Evolutionary conservation across 495 filamentous ascomycete species (phyloP).

Genomic region (Bacidia rubella): DNA sequence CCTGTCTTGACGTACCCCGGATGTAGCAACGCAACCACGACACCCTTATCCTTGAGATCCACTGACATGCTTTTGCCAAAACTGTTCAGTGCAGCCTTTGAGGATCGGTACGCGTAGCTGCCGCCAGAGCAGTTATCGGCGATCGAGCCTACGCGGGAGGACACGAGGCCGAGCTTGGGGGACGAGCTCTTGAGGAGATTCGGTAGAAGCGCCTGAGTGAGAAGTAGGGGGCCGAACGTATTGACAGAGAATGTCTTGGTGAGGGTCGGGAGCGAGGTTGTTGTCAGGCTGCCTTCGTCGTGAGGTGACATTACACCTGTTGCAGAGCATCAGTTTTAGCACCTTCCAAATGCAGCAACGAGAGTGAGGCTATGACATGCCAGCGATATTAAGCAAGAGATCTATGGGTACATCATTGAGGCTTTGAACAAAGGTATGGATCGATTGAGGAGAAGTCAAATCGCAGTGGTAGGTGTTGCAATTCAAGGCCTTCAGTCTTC

Average conservation of each 20-base stretch:
- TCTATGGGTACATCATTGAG: too few species aligned
- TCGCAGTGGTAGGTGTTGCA: too few species aligned
- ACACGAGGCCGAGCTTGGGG: slow-evolving; percentile 17
- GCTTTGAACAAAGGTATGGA: too few species aligned
- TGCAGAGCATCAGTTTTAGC: slow-evolving; percentile 21
- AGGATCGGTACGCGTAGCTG: slow-evolving; percentile 48
- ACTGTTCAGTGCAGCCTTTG: slow-evolving; percentile 37
- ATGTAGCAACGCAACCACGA: slow-evolving; percentile 26
- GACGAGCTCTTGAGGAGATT: slow-evolving; percentile 16
- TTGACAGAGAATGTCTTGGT: slow-evolving; percentile 22
- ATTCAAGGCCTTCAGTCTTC: too few species aligned
- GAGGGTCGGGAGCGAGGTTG: slow-evolving; percentile 8
- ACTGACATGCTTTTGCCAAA: slow-evolving; percentile 26
- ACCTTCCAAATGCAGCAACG: slow-evolving; percentile 9
- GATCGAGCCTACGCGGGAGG: slow-evolving; percentile 28
- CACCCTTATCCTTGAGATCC: slow-evolving; percentile 24
- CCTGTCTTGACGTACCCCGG: slow-evolving; percentile 25
- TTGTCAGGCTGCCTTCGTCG: slow-evolving; percentile 16
- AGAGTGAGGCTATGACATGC: too few species aligned
- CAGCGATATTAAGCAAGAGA: too few species aligned
- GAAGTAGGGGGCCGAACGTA: slow-evolving; percentile 24
- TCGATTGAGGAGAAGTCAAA: too few species aligned
- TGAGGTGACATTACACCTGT: slow-evolving; percentile 20
- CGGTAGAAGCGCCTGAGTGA: slow-evolving; percentile 28
- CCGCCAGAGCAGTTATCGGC: slow-evolving; percentile 39